Evolutionary conservation across 2,329 filamentous ascomycete species (phyloP), one percentile per base, ranked within the genome.

Genomic region (Hypomyces perniciosus): DNA sequence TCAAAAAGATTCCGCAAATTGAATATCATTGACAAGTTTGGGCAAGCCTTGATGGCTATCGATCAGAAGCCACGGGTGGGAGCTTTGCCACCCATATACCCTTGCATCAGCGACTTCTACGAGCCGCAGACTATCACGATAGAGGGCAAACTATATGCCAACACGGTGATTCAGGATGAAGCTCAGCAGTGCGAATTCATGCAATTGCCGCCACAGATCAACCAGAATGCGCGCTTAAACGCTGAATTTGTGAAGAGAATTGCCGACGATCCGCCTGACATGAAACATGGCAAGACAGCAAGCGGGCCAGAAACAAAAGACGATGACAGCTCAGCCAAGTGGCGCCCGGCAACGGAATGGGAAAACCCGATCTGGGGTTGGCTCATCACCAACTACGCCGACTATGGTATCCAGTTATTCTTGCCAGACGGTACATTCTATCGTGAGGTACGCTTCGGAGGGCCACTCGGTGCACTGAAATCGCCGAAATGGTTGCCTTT

Each of bases 21-120:
- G 39, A 74, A 74, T 55, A 65, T 77, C 38, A 61, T 77, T 31
- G 74, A 78, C 60, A 76, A 76, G 55, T 77, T 77, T 42, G 74
- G 74, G 1, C 74, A 76, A 44, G 59, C 61, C 8, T 46, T 73
- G 27, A 41, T 56, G 8, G 62, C 62, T 13, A 63, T 71, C 12
- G 63, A 70, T 39, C 59, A 61, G n/a, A 44, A 50, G 9, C 60
- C 63, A 2, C 48, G 37, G 4, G 9, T 10, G 1, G 27, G 13
- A 0, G 52, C 50, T 1, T 58, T 50, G 5, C 55, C 56, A 2
- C 55, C 61, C 3, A 37, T 68, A 2, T 65, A 63, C 28, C 69
- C 69, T 2, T 64, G 61, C 55, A 57, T 71, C 8, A 67, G 67
- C 43, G 65, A 71, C 47, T 68, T 57, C 20, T 66, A 66, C 6